Base-by-base conservation (phyloP, 192 early-diverging fungal genomes). In the Umbelopsis sp. region DNA sequence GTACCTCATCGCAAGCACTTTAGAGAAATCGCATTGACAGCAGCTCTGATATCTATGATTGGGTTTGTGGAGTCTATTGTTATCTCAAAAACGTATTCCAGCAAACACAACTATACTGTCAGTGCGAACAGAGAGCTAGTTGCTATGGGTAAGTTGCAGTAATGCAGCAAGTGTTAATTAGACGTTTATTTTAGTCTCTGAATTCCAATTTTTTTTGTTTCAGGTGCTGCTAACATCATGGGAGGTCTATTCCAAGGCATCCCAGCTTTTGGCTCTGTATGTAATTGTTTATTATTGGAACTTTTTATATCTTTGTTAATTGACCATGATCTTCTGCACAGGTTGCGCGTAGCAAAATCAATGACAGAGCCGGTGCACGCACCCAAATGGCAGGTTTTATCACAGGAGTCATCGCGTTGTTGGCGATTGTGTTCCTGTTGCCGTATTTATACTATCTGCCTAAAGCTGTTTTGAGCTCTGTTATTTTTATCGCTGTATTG, bases 21-120 rank as follows among this genome's bases (percentile, higher is more conserved):
- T 48, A 90, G 88, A 55, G 85, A 86, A 68, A 77, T 96, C 44
- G 79, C 96, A 67, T 84, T 95, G 16, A 92, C 93, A 3, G 87
- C 94, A 2, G 92, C 94, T 58, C 83, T 97, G 20, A 96, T 98
- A 64, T 91, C 97, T 46, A 90, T 98, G 76, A 93, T 99, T 72
- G 97, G 97, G 3, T 97, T 99, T 74, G 97, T 99, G 22, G 97
- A 99, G 81, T 94, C 94, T 22, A 92, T 99, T 71, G 96, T 92
- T 27, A 92, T 97, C 20, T 91, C 95, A 4, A 95, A 97, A 73
- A 94, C 94, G 27, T 98, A 96, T 76, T 91, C 96, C 0, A 90
- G 88, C 65, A 88, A 93, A 52, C 92, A 97, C 82, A 93, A 96
- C 78, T 97, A 98, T 72, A 81, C 90, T 8, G 92, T 98, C 47